Base-by-base conservation (phyloP, 306 rosid genomes). In the Urtica urens region DNA sequence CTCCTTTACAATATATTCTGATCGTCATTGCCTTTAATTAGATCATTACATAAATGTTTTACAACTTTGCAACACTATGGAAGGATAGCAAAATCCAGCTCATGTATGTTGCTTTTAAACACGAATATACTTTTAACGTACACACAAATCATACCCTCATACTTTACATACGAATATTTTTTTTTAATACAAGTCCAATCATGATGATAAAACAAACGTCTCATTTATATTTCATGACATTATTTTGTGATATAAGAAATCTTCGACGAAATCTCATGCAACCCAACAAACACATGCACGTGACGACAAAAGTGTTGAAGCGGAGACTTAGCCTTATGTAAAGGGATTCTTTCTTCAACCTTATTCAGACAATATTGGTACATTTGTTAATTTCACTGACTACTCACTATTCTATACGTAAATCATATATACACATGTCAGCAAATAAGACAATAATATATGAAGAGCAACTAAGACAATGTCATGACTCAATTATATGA, bases 251-350 rank as follows among this genome's bases (percentile, higher is more conserved):
- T 15, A 46, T 24, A 13, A 46, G 52, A 62, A 62, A 45, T 45
- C 51, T 58, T 28, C 38, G 39, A 33, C 24, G 35, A 15, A 49
- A 55, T 61, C 68, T 55, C 55, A 23, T 52, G 49, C 62, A 63
- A 33, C 15, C 49, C 53, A 64, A 46, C 53, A 20, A 57, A 27
- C 73, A 68, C 45, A 60, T 60, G 51, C 68, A 60, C 24, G 26
- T 67, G 68, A 67, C 49, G 55, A 40, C 68, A 52, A 58, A 19
- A 43, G 51, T 35, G 10, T n/a, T 52, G 7, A 40, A 45, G 30
- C 53, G 49, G 38, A 45, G 60, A 51, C 57, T 22, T 33, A 21
- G 57, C 42, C 55, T 15, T 50, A 18, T 30, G 41, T 16, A 19
- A 21, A 6, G 55, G 27, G 24, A 20, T 50, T 50, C 55, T 50